Conservation (phyloP, 306 rosid genomes). For the Rubus idaeus region DNA sequence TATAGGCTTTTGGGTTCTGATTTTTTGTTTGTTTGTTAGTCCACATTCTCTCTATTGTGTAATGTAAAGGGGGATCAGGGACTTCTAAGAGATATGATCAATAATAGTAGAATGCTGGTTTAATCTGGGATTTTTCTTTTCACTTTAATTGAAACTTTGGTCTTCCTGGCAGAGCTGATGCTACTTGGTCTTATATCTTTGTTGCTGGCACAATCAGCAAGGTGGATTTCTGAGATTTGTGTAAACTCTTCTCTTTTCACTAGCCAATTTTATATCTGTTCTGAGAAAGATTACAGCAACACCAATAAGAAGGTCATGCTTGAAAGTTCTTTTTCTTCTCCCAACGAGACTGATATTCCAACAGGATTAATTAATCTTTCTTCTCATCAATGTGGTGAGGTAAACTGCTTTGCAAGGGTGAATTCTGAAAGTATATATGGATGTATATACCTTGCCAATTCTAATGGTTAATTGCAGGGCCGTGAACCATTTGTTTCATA, state of each 20-base stretch:
- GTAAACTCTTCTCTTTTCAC: conserved; percentile 76
- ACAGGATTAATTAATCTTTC: conserved; percentile 23
- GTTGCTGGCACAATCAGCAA: conserved; percentile 84
- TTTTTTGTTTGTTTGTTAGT: no score
- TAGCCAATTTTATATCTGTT: conserved; percentile 68
- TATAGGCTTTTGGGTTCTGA: not conserved
- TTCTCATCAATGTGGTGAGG: conserved; percentile 73
- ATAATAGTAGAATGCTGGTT: no score
- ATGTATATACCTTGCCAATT: conserved; percentile 9
- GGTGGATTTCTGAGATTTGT: conserved; percentile 92
- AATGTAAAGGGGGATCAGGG: no score
- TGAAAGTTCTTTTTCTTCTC: conserved; percentile 41
- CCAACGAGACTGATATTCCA: conserved; percentile 40
- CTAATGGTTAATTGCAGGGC: conserved; percentile 55
- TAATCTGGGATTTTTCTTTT: not conserved
- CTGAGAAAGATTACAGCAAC: conserved; percentile 51
- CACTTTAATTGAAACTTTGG: not conserved
- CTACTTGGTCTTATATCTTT: conserved; percentile 93
- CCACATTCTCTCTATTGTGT: no score
- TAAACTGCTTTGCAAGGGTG: conserved; percentile 28
- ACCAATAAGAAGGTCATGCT: conserved; percentile 29
- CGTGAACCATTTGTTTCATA: conserved; percentile 96
- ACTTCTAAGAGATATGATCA: no score
- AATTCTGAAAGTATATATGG: not conserved
- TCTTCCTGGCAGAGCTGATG: conserved; percentile 76